phyloP scores from a whole-genome alignment of 768 basidiomycete genomes.

The Rhizopogon sp. region DNA sequence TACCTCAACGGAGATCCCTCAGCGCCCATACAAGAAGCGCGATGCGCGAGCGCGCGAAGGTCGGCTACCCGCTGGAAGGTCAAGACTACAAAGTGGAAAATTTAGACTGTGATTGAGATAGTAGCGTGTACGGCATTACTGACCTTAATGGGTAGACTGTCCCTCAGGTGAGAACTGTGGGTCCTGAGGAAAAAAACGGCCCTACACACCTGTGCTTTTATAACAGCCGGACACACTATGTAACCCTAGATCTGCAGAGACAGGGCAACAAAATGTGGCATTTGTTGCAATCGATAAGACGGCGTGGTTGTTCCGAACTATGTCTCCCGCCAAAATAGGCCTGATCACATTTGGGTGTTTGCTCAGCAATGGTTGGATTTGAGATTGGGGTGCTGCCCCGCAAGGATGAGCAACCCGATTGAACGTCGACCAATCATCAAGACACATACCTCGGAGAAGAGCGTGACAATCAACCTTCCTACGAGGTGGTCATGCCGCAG shows the following conservation, averaged over 20 bases:
- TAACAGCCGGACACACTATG: slow-evolving; percentile 17
- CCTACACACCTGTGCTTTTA: slow-evolving; percentile 21
- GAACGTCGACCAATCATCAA: background rate
- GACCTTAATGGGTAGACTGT: slow-evolving; percentile 26
- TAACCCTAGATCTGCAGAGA: slow-evolving; percentile 18
- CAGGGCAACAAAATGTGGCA: slow-evolving; percentile 13
- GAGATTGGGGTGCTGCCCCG: slow-evolving; percentile 19
- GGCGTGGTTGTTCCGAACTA: slow-evolving; percentile 19
- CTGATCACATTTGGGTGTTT: slow-evolving; percentile 9
- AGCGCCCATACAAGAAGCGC: slow-evolving; percentile 66
- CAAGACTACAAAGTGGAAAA: slow-evolving; percentile 17
- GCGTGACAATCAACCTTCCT: background rate
- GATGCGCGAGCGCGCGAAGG: slow-evolving; percentile 59
- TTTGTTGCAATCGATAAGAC: slow-evolving; percentile 26
- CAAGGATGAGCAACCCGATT: slow-evolving; percentile 3
- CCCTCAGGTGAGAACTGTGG: slow-evolving; percentile 27
- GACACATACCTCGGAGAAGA: slow-evolving; percentile 2
- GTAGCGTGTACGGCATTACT: slow-evolving; percentile 17
- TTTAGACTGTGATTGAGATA: slow-evolving; percentile 8
- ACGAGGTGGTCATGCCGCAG: background rate
- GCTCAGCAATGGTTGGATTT: slow-evolving; percentile 16
- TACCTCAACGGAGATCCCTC: slow-evolving; percentile 54
- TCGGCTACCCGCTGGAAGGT: slow-evolving; percentile 40
- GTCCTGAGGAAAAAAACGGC: slow-evolving; percentile 19
- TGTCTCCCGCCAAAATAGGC: slow-evolving; percentile 13